Conservation (phyloP, 2,329 filamentous ascomycete genomes). For the Incumbomyces delicatus region DNA sequence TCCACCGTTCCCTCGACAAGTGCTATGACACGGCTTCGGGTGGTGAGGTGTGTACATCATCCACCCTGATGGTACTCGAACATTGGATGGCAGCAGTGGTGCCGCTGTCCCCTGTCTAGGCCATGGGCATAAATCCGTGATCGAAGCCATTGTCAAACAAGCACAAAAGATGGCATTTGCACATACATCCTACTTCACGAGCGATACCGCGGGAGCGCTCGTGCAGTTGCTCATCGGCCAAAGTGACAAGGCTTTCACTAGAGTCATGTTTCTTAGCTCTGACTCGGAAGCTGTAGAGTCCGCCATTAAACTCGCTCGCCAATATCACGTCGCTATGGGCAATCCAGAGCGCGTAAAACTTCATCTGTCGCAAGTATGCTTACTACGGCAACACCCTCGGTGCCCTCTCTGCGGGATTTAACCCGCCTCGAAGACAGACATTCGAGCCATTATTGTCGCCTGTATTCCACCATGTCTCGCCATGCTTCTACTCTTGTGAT, state of each 20-base stretch:
- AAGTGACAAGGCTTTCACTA: conserved; percentile 43
- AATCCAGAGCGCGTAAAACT: conserved; percentile 27
- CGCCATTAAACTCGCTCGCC: conserved; percentile 38
- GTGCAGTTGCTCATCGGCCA: conserved; percentile 39
- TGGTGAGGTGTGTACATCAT: conserved; percentile 42
- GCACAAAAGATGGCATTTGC: conserved; percentile 51
- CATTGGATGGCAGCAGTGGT: conserved; percentile 67
- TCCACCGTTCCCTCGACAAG: conserved; percentile 42
- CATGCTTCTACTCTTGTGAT: conserved; percentile 25
- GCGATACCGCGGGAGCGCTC: conserved; percentile 43
- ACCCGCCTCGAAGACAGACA: conserved; percentile 23
- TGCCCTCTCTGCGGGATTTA: conserved; percentile 31
- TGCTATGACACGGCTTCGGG: conserved; percentile 38
- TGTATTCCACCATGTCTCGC: conserved; percentile 15
- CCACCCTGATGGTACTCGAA: conserved; percentile 43
- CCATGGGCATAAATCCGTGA: conserved; percentile 43
- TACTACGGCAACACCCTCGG: conserved; percentile 45
- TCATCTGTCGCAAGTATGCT: conserved; percentile 35
- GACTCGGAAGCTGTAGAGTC: conserved; percentile 46
- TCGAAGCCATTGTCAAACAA: conserved; percentile 51
- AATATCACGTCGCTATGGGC: conserved; percentile 36
- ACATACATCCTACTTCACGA: conserved; percentile 49
- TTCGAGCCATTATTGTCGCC: conserved; percentile 22
- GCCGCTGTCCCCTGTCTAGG: conserved; percentile 60
- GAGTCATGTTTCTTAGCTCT: conserved; percentile 48